Percentiles rank a stretch among this genome's conserved stretches.
phyloP scores from a whole-genome alignment of 495 filamentous ascomycete genomes.

The Rostrohypoxylon terebratum region DNA sequence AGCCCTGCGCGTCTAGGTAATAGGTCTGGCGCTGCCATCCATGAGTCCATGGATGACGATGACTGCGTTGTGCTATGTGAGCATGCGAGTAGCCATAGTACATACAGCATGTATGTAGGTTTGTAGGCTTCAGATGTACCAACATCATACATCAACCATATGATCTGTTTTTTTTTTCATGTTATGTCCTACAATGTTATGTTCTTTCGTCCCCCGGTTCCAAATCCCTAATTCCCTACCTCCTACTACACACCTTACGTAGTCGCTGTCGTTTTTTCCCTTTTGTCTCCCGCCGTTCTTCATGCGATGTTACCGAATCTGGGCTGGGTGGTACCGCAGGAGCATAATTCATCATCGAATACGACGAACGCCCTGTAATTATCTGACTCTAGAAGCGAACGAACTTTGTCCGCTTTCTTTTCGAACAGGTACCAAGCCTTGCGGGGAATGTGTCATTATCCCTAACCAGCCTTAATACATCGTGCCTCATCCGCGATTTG shows the following conservation, averaged over 20 bases:
- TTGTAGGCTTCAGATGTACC: background rate
- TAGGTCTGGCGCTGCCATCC: background rate
- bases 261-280: background rate
- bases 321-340: slow-evolving; percentile 34
- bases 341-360: slow-evolving; percentile 32
- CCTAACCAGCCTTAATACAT: slow-evolving; percentile 18
- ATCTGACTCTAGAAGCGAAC: slow-evolving; percentile 20
- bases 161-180: slow-evolving; percentile 6
- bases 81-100: background rate
- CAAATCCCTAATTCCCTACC: too few relatives aligned
- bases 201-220: slow-evolving; percentile 3
- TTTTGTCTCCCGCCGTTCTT: slow-evolving; percentile 25
- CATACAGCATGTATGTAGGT: too few relatives aligned
- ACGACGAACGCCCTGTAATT: slow-evolving; percentile 18
- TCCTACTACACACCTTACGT: slow-evolving; percentile 5
- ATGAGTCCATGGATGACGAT: background rate
- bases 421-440: slow-evolving; percentile 26
- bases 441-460: slow-evolving; percentile 33
- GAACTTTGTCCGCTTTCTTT: slow-evolving; percentile 24
- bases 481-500: slow-evolving; percentile 1
- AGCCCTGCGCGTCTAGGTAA: slow-evolving; percentile 20
- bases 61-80: background rate
- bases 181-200: background rate
- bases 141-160: background rate
- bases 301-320: slow-evolving; percentile 45